phyloP scores from a whole-genome alignment of 1,139 yeast species.

The Yamadazyma sp. region DNA sequence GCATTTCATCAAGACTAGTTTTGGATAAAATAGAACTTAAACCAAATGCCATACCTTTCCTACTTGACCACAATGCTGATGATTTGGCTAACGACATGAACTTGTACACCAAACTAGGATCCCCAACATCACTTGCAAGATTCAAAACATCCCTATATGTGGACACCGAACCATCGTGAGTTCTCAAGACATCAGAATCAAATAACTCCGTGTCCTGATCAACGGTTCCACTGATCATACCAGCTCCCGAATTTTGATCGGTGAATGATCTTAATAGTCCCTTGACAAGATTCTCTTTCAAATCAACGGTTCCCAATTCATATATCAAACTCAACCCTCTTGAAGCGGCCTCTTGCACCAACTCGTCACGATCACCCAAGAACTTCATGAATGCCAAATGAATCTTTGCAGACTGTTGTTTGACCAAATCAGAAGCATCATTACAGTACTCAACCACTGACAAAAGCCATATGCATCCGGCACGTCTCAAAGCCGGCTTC shows the following conservation, averaged over 20 bases:
- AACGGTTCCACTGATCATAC: slow-evolving; percentile 64
- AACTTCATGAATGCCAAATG: slow-evolving; percentile 76
- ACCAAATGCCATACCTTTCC: slow-evolving; percentile 94
- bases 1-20: slow-evolving; percentile 64
- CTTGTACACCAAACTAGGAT: slow-evolving; percentile 89
- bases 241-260: slow-evolving; percentile 54
- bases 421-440: slow-evolving; percentile 36
- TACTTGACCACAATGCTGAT: slow-evolving; percentile 87
- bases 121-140: slow-evolving; percentile 92
- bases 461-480: slow-evolving; percentile 84
- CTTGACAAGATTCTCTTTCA: slow-evolving; percentile 72
- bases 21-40: slow-evolving; percentile 82
- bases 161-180: slow-evolving; percentile 83
- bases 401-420: slow-evolving; percentile 50
- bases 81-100: slow-evolving; percentile 91
- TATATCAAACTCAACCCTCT: slow-evolving; percentile 82
- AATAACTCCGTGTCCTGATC: slow-evolving; percentile 81
- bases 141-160: slow-evolving; percentile 84
- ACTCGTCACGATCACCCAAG: slow-evolving; percentile 75
- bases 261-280: slow-evolving; percentile 80
- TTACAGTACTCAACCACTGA: slow-evolving; percentile 78
- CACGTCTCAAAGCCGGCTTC: slow-evolving; percentile 71
- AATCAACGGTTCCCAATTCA: slow-evolving; percentile 68
- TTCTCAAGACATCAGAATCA: slow-evolving; percentile 75
- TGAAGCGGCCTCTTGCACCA: slow-evolving; percentile 88